Base-by-base conservation (phyloP, 1,139 yeast genomes). In the Suhomyces choctaworum region DNA sequence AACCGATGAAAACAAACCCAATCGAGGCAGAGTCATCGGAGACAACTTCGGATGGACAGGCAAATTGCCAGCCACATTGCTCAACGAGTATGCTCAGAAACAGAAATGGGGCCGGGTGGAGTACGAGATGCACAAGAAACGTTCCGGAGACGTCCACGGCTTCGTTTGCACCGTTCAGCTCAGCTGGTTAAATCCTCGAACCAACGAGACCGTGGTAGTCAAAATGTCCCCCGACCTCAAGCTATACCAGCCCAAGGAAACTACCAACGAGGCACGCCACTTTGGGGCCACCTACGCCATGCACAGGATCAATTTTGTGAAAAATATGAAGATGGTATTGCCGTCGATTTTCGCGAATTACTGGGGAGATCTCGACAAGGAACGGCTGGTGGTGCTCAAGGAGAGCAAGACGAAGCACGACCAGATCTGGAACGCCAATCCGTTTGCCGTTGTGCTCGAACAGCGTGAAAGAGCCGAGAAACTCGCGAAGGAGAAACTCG, bases 191-290 rank as follows among this genome's bases (percentile, higher is more conserved):
- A 86, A 90, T 48, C 95, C 96, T 1, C 88, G 87, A 52, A 81
- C 96, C 0, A 78, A 78, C 30, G 89, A 84, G 47, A 48, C 71
- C 9, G 75, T 90, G 22, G 61, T 64, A 7, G 70, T 88, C 3
- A 67, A 71, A 37, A 75, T 83, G 69, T 64, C 69, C 21, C 92
- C 94, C 4, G 85, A 87, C 34, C 47, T 38, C 37, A 69, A 66
- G 15, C 44, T 70, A 7, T 70, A 80, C 13, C 57, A 62, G n/a
- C 81, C 88, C 0, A 86, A 83, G 50, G 82, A 76, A 34, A 87
- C 97, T 0, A 76, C 95, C 7, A 69, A 88, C 26, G 97, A 90
- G 50, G 97, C 97, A 2, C 73, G 97, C 33, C 95, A 90, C 56
- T 75, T 76, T 53, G 88, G 90, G 1, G 97, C 98, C 0, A 90